Base-by-base conservation (phyloP, 495 filamentous ascomycete species). In the Margaritispora aquatica region DNA sequence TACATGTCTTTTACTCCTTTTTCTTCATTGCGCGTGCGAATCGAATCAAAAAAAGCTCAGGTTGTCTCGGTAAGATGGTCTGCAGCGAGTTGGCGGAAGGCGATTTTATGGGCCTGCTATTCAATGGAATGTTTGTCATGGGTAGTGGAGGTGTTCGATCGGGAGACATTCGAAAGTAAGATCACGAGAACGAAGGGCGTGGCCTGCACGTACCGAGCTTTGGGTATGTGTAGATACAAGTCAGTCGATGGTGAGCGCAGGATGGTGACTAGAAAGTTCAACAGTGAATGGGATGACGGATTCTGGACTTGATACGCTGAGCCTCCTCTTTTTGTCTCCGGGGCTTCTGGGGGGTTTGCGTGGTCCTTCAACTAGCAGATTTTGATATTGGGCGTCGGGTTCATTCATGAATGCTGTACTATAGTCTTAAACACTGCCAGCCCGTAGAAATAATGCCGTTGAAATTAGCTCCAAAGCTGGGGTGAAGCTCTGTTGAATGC, bases 1-100 rank as follows among this genome's bases (percentile, higher is more conserved):
- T 63, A 71, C 59, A 63, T 63, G 48, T 55, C 67, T 64, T 66
- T 72, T 65, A 63, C 59, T 59, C 47, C 47, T n/a, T 60, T 60
- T 49, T 59, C 52, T 55, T 65, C 63, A 26, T 44, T 44, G 38
- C 38, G 38, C 38, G 38, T 17, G 38, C 38, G 38, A 44, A 44
- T 44, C 38, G 38, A 44, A 44, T 44, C 38, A n/a, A 44, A 61
- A 67, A 66, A 67, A 64, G 59, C 61, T 64, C 48, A 22, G 57
- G 54, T 50, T 55, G 64, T 61, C 57, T 58, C 47, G 57, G 51
- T 57, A 50, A 44, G 51, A 27, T 17, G 55, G 41, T 34, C 26
- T 50, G 59, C 52, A 26, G 29, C 51, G 41, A 31, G 56, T 54
- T 22, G 52, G 23, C 26, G 22, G 17, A 17, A 49, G 46, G 41